A percentile compares a stretch with the other conserved stretches of the same genome.
These are phyloP conservation scores for Elsinoe perseae DNA, from an alignment of 2,329 filamentous ascomycete species.

Conservation along the genomic window DNA sequence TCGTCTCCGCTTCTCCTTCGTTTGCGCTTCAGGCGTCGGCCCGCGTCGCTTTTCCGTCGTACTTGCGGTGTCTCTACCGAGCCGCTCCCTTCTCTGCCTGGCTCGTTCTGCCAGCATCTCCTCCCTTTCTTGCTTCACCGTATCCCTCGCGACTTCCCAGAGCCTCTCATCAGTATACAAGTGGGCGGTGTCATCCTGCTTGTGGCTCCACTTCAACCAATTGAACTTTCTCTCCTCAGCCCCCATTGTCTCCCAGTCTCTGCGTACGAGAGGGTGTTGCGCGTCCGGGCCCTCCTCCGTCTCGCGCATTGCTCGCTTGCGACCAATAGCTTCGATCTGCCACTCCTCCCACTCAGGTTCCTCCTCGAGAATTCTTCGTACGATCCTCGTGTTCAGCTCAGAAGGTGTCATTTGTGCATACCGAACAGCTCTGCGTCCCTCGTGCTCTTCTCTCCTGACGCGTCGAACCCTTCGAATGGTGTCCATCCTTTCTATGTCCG, in stretches of 20 bases:
- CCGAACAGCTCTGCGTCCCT: background rate
- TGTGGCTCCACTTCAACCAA: background rate
- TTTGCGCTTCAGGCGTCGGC: background rate
- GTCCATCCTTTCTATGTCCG: background rate
- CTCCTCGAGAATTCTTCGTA: background rate
- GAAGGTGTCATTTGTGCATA: background rate
- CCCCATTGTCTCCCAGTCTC: background rate
- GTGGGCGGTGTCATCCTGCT: background rate
- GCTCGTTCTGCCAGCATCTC: background rate
- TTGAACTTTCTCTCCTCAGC: background rate
- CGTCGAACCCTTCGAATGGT: background rate
- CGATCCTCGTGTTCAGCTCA: background rate
- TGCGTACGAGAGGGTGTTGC: background rate
- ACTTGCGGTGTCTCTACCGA: background rate
- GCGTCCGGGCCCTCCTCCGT: background rate
- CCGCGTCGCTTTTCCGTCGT: background rate
- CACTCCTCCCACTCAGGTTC: background rate
- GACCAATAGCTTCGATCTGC: background rate
- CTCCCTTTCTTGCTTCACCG: background rate
- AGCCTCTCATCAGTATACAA: background rate
- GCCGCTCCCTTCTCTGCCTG: background rate
- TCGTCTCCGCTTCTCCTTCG: background rate
- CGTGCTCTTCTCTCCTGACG: background rate
- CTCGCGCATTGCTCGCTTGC: background rate
- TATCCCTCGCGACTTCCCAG: background rate